A percentile compares a stretch with the other conserved stretches of the same genome.
phyloP scores from a whole-genome alignment of 2,329 filamentous ascomycete species.

The Pyrenochaeta sp. region DNA sequence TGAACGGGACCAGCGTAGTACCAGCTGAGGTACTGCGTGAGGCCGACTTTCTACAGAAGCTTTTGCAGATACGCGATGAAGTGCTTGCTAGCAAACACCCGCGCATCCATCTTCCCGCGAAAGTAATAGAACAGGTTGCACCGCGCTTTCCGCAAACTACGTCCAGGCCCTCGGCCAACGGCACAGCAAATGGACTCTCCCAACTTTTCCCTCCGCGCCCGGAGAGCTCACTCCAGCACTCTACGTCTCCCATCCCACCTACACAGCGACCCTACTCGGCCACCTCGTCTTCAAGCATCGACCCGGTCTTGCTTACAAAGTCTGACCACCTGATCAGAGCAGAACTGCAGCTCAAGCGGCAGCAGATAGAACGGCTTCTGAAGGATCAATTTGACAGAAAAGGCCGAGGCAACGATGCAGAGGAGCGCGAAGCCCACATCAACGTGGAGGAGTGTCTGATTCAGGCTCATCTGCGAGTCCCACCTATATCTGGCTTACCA shows the following conservation, averaged over 20 bases:
- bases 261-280: constrained; percentile 46
- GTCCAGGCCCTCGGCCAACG: constrained; percentile 42
- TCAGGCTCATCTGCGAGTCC: constrained; percentile 76
- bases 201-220: constrained; percentile 36
- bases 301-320: constrained; percentile 85
- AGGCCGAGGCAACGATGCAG: constrained; percentile 58
- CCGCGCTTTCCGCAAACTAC: constrained; percentile 42
- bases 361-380: constrained; percentile 79
- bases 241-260: constrained; percentile 31
- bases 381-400: constrained; percentile 77
- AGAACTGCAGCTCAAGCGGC: constrained; percentile 80
- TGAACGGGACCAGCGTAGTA: constrained; percentile 48
- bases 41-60: constrained; percentile 72
- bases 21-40: constrained; percentile 52
- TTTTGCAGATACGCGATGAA: constrained; percentile 81
- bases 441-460: constrained; percentile 54
- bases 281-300: constrained; percentile 71
- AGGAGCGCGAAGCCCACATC: constrained; percentile 56
- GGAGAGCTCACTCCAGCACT: constrained; percentile 34
- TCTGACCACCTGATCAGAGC: constrained; percentile 84
- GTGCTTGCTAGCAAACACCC: constrained; percentile 80
- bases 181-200: constrained; percentile 36
- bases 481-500: constrained; percentile 68
- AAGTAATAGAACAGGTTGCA: constrained; percentile 57
- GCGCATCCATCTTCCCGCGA: constrained; percentile 65